Evolutionary conservation across 768 basidiomycete genomes (phyloP), one percentile per base, ranked within the genome.

Genomic region (Suillus decipiens): DNA sequence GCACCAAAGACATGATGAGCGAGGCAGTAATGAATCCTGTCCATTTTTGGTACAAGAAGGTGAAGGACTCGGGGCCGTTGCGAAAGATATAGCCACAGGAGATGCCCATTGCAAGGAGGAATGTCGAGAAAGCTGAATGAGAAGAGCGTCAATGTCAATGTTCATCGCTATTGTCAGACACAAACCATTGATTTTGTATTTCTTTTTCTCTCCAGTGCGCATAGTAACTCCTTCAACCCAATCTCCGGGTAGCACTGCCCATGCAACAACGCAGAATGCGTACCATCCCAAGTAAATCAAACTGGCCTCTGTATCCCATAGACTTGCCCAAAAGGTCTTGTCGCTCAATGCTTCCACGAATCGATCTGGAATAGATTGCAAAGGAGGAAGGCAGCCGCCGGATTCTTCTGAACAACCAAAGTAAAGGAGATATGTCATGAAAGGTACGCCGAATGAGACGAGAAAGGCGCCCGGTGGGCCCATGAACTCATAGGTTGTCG

Each of bases 101-200:
- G 62, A 94, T 73, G 59, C 93, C 95, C 64, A 96, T 73, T 3
- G 93, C 81, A 42, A 96, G 82, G 42, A 98, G 82, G 70, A 93
- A 85, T 0, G 96, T 98, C 0, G 92, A 84, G 74, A 97, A 92
- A 2, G 92, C 96, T 98, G 55, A 1, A 45, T 24, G 3, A 9
- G 2, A 17, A 61, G 14, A 28, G 43, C 33, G 31, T 37, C 24
- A 42, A 5, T 14, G 22, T 15, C 8, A 11, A 59, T 45, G 53
- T 11, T 34, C 31, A 7, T 5, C 56, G 19, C 11, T 15, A 7
- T 33, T 9, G 10, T 10, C 22, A 6, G 1, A 45, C 28, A 75
- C 83, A 68, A 71, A 95, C 96, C 96, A 78, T 99, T 99, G 64
- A 97, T 94, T 79, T 93, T 98, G 82, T 99, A 99, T 64, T 82